These are phyloP conservation scores for Globisporangium alternatum DNA, from an alignment of 352 stramenopile species.

Conservation along the genomic window DNA sequence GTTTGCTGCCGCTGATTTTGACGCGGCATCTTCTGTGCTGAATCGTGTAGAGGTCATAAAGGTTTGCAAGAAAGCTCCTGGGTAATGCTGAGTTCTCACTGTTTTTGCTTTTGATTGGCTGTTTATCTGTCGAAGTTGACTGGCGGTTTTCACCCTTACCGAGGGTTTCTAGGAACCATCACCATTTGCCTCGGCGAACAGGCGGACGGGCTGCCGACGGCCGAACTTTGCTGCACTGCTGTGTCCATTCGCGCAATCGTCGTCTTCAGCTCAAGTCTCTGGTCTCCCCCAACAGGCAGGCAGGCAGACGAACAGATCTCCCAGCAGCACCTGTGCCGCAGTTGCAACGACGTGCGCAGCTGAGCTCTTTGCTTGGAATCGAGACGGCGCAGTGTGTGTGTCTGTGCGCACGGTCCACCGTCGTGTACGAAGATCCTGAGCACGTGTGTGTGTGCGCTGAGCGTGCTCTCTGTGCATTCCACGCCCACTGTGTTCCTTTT, in stretches of 20 bases:
- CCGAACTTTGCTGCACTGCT: neutral
- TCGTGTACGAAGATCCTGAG: neutral
- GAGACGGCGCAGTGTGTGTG: neutral
- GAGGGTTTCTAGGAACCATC: too few species aligned
- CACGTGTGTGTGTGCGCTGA: neutral
- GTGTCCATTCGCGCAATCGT: conserved; percentile 3
- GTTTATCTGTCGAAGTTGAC: too few species aligned
- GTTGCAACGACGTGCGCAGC: neutral
- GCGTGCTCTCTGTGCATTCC: neutral
- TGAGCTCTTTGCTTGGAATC: neutral
- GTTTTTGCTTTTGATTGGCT: too few species aligned
- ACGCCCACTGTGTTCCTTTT: neutral
- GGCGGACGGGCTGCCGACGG: neutral
- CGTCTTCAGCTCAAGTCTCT: neutral
- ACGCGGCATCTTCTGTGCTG: too few species aligned
- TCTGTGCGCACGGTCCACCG: neutral
- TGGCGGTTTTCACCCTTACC: too few species aligned
- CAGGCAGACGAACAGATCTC: neutral
- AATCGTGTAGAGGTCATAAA: too few species aligned
- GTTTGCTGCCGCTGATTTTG: too few species aligned
- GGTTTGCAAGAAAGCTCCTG: too few species aligned
- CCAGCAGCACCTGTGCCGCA: too few species aligned
- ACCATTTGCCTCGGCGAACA: too few species aligned
- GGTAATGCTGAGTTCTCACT: too few species aligned
- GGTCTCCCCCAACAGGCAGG: neutral